phyloP scores from a whole-genome alignment of 176 grass and related monocot genomes.

The Oryza glumipatula region DNA sequence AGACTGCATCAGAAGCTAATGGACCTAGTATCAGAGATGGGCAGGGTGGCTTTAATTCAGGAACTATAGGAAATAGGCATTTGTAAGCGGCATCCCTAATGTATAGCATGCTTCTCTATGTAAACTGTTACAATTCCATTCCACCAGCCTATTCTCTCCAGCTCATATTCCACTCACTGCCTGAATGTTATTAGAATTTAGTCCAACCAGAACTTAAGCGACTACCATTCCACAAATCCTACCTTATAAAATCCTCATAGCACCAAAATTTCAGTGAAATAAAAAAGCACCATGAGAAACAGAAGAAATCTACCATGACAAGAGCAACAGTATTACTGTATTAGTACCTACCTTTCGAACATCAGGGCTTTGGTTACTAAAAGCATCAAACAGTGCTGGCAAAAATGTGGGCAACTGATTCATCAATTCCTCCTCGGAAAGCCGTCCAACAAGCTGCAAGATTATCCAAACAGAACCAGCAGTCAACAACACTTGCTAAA shows the following conservation, averaged over 20 bases:
- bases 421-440: slow-evolving; percentile 88
- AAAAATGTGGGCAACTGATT: slow-evolving; percentile 87
- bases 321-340: background rate
- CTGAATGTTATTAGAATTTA: background rate
- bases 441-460: slow-evolving; percentile 76
- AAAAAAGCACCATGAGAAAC: background rate
- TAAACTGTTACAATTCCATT: background rate
- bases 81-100: background rate
- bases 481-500: slow-evolving; percentile 35
- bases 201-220: background rate
- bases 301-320: slow-evolving; percentile 22
- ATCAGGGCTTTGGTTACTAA: slow-evolving; percentile 95
- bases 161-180: background rate
- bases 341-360: slow-evolving; percentile 76
- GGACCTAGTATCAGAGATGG: background rate
- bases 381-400: slow-evolving; percentile 93
- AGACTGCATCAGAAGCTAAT: background rate
- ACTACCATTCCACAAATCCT: background rate
- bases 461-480: slow-evolving; percentile 32
- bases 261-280: background rate
- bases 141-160: background rate
- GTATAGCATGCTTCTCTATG: background rate
- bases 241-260: background rate
- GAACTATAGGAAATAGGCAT: background rate
- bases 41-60: background rate